Conservation (phyloP, 1,139 yeast genomes). For the Pneumocystis sp. region DNA sequence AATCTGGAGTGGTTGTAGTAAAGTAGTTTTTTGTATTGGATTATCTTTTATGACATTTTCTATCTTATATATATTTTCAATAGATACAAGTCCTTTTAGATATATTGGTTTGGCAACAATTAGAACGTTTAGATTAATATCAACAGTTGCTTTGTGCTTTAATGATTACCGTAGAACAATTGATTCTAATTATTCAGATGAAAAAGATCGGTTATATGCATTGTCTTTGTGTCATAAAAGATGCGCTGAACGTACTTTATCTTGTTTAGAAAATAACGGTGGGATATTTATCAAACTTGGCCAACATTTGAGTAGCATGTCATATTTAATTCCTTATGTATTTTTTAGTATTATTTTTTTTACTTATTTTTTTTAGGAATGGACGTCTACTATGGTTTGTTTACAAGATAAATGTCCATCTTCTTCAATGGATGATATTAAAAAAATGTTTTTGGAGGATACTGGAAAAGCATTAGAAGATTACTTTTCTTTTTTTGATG, state of each 20-base stretch:
- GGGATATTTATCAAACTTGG: constrained; percentile 91
- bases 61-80: background rate
- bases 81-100: background rate
- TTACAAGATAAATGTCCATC: constrained; percentile 82
- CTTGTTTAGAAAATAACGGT: constrained; percentile 71
- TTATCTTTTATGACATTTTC: background rate
- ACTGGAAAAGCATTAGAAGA: constrained; percentile 46
- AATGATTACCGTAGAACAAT: constrained; percentile 41
- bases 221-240: constrained; percentile 48
- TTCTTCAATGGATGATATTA: constrained; percentile 56
- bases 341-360: background rate
- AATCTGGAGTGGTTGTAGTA: background rate
- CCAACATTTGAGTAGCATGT: constrained; percentile 83
- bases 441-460: constrained; percentile 50
- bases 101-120: background rate
- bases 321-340: constrained; percentile 61
- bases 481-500: constrained; percentile 50
- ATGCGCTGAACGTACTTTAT: constrained; percentile 67
- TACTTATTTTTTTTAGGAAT: constrained; percentile 32
- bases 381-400: constrained; percentile 93
- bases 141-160: background rate
- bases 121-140: background rate
- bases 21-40: background rate
- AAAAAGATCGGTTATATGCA: constrained; percentile 39
- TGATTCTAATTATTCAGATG: constrained; percentile 31